Evolutionary conservation across 176 grass and related monocot genomes (phyloP), one percentile per base, ranked within the genome.

Genomic region (Oryza australiensis): DNA sequence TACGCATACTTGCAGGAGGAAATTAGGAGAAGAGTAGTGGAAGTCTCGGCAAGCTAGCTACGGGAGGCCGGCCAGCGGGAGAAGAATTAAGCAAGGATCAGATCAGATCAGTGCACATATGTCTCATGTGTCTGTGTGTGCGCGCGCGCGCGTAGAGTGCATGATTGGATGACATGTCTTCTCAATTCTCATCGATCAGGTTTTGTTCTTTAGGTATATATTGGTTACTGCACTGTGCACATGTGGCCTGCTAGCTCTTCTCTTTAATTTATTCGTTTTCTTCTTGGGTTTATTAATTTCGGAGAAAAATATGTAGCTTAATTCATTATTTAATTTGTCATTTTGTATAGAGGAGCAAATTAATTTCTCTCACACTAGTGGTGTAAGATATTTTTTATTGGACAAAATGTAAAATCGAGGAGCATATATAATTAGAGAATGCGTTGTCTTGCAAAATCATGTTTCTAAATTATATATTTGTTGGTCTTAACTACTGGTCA

Each of bases 201-300:
- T 15, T 57, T 73, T 81, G 26, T n/a, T 74, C 48, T 86, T 67
- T 66, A 66, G 62, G 45, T 68, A 43, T 81, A 55, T 75, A 64
- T 49, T 70, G 63, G 37, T 70, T 70, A 64, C 64, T 82, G 78
- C 64, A 22, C 78, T 22, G 73, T 75, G 48, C 53, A 59, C 73
- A 57, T 59, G 48, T 35, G 27, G 45, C n/a, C n/a, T n/a, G 55
- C n/a, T 24, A n/a, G 8, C n/a, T 60, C n/a, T 59, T 59, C n/a
- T 24, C n/a, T 20, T 78, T 64, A 55, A 55, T 55, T 22, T 8
- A 22, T n/a, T 70, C 81, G 76, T 71, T 64, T 72, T 34, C 65
- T 85, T 85, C 43, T 72, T 20, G 37, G 32, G 55, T 41, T 40
- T 67, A 8, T 55, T 30, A 32, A 45, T 82, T 62, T 66, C 51